Evolutionary conservation across 75 land plant genomes (phyloP).

Genomic region (Larix kaempferi): DNA sequence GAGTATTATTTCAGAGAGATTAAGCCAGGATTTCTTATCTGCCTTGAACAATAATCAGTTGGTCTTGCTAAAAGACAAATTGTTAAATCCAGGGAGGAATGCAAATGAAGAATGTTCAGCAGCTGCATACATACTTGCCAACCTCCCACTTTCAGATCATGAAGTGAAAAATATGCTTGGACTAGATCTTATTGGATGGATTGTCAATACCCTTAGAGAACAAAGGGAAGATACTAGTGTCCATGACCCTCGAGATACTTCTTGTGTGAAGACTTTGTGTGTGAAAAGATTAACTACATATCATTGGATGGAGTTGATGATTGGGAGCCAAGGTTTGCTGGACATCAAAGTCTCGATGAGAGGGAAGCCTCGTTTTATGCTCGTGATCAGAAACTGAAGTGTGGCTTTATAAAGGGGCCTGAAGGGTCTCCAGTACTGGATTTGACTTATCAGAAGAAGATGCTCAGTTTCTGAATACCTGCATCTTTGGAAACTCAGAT

Average conservation of each 20-base stretch:
- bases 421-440: constrained; percentile 66
- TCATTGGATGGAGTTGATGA: constrained; percentile 29
- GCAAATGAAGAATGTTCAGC: constrained; percentile 28
- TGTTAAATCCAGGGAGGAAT: constrained; percentile 17
- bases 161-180: constrained; percentile 45
- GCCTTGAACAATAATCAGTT: constrained; percentile 31
- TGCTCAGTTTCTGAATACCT: constrained; percentile 57
- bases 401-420: constrained; percentile 93
- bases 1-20: constrained; percentile 34
- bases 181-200: constrained; percentile 35
- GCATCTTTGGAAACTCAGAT: constrained; percentile 99
- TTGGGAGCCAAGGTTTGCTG: constrained; percentile 91
- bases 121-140: constrained; percentile 50
- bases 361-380: constrained; percentile 82
- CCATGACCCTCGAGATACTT: too few species aligned
- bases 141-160: constrained; percentile 35
- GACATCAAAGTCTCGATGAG: constrained; percentile 75
- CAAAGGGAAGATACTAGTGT: too few species aligned
- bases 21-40: constrained; percentile 29
- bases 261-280: too few species aligned
- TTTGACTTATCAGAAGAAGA: constrained; percentile 89
- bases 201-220: constrained; percentile 23
- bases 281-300: too few species aligned
- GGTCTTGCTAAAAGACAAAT: constrained; percentile 29
- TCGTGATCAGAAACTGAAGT: constrained; percentile 75